Conservation (phyloP, 1,284 basidiomycete species). For the Cerioporus squamosus region DNA sequence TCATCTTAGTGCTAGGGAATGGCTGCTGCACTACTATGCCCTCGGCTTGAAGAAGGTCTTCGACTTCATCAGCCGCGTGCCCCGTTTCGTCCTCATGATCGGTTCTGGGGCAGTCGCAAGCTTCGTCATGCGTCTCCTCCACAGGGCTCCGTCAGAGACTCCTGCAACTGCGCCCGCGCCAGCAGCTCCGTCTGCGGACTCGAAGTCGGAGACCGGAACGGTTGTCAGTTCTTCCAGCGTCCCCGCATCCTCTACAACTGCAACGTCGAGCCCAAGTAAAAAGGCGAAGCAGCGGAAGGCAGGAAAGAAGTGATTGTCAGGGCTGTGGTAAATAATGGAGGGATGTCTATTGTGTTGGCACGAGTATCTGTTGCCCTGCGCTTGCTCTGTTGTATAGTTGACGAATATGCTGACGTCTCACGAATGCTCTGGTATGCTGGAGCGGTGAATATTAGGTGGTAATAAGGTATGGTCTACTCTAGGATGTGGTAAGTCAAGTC, state of each 20-base stretch:
- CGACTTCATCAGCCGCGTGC: conserved; percentile 49
- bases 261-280: conserved; percentile 25
- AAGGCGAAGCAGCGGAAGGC: conserved; percentile 32
- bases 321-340: not conserved
- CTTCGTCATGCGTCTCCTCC: conserved; percentile 59
- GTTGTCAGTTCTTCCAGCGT: conserved; percentile 10
- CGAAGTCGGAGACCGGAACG: conserved; percentile 8
- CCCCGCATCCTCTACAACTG: conserved; percentile 13
- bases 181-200: not conserved
- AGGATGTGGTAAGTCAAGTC: conserved; percentile 13
- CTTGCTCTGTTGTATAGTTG: not conserved
- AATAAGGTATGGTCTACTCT: not conserved
- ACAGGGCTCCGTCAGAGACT: conserved; percentile 31
- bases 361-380: conserved; percentile 1
- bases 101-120: conserved; percentile 61
- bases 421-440: not conserved
- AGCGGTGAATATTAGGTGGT: conserved; percentile 15
- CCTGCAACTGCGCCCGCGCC: conserved; percentile 4
- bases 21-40: conserved; percentile 65
- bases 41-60: conserved; percentile 54
- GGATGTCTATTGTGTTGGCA: not conserved
- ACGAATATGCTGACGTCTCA: not conserved
- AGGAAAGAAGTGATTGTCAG: conserved; percentile 24
- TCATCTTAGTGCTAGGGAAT: conserved; percentile 54
- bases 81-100: conserved; percentile 64